Base-by-base conservation (phyloP, 106 monocot genomes). In the Platanthera guangdongensis region DNA sequence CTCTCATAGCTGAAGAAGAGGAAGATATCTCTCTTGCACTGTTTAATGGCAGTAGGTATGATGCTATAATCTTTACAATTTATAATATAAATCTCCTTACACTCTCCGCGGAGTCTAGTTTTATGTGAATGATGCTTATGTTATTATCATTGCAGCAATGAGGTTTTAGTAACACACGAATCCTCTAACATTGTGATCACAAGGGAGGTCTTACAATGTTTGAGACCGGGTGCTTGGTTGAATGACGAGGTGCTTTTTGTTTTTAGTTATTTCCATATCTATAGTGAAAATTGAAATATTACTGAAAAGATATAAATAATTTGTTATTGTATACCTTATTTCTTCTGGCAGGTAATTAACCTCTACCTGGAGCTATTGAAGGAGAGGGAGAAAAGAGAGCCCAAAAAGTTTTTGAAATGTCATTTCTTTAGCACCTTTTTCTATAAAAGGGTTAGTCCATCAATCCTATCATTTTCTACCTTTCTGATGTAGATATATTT, bases 371-470 rank as follows among this genome's bases (percentile, higher is more conserved):
- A 87, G 63, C 70, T 95, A 64, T 70, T 95, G 53, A 95, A 95
- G 77, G 91, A 95, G 79, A 83, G 94, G 79, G 94, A 95, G 85
- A 86, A 53, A 81, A 92, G 89, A 80, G 87, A 89, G 30, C 84
- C 91, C 46, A 81, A 84, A 32, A 92, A 81, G 55, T 95, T 87
- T 50, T 71, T 92, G 77, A 89, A 81, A 81, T 95, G 91, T 49
- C 94, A 95, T 87, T 95, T 92, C 81, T 95, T 95, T 71, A 95
- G 84, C 68, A 95, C 94, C 47, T 95, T 94, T 75, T 94, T 94
- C 78, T 94, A 81, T 78, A 94, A 94, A 72, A 94, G 88, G 93
- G 93, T 94, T 80, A 12, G 81, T 67, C 70, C 47, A 71, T 48
- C 70, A 14, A 16, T 46, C 28, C 16, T 72, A 14, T 51, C 0